A percentile compares a stretch with the other conserved stretches of the same genome.
Evolutionary conservation across 345 rosid genomes (phyloP).

Genomic region (Eucalyptus tenuipes): DNA sequence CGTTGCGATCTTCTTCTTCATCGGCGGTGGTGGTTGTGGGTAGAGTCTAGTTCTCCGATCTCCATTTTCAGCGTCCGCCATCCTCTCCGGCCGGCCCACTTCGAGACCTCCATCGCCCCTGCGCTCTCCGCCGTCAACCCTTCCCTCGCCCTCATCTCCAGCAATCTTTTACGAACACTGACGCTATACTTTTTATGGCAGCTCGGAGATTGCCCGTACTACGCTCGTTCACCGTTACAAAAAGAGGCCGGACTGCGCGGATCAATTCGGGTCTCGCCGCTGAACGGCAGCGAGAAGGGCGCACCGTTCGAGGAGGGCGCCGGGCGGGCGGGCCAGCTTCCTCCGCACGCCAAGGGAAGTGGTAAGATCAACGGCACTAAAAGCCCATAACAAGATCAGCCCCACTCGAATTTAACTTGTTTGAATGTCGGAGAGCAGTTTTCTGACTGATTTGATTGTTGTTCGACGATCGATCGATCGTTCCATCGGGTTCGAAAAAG

Average conservation of each 20-base stretch:
- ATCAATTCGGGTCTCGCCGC: slow-evolving; percentile 41
- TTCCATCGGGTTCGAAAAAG: too few relatives aligned
- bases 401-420: too few relatives aligned
- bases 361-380: too few relatives aligned
- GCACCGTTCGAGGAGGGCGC: slow-evolving; percentile 30
- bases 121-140: slow-evolving; percentile 45
- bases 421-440: too few relatives aligned
- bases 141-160: too few relatives aligned
- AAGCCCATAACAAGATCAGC: too few relatives aligned
- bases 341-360: too few relatives aligned
- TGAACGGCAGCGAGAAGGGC: neutral
- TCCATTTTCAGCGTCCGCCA: slow-evolving; percentile 89
- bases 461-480: too few relatives aligned
- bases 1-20: neutral
- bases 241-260: slow-evolving; percentile 66
- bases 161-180: too few relatives aligned
- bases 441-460: neutral
- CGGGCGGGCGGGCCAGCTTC: neutral
- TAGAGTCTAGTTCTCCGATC: slow-evolving; percentile 92
- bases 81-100: slow-evolving; percentile 48
- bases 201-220: slow-evolving; percentile 73
- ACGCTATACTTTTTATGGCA: neutral
- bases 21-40: slow-evolving; percentile 48
- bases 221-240: slow-evolving; percentile 80
- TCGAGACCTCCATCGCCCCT: neutral